A percentile compares a stretch with the other conserved stretches of the same genome.
phyloP scores from a whole-genome alignment of 1,284 basidiomycete genomes.

The Paramarasmius palmivorus region DNA sequence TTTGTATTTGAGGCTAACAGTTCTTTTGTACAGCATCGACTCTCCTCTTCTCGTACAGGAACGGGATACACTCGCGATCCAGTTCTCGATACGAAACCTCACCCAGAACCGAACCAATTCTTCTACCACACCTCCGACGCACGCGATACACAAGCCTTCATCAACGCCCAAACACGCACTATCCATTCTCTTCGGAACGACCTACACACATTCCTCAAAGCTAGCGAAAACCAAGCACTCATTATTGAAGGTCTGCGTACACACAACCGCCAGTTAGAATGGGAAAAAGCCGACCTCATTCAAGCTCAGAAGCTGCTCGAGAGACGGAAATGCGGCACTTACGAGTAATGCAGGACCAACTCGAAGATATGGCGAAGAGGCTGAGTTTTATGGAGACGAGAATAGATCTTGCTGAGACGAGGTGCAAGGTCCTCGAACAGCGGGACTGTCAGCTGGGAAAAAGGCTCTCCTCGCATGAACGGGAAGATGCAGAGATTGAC shows the following conservation, averaged over 20 bases:
- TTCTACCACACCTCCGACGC: neutral
- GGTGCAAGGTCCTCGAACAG: neutral
- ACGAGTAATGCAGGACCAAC: neutral
- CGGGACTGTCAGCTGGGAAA: neutral
- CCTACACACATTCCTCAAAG: neutral
- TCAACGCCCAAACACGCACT: neutral
- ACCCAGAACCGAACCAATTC: neutral
- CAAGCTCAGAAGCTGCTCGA: neutral
- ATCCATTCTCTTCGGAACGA: neutral
- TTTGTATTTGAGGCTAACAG: too few species aligned
- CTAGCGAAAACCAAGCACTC: neutral
- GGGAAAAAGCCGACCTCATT: slow-evolving; percentile 2
- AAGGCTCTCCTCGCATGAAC: neutral
- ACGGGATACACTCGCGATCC: neutral
- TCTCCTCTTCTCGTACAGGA: too few species aligned
- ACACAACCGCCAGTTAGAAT: slow-evolving; percentile 1
- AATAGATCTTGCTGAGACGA: slow-evolving; percentile 1
- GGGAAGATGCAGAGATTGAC: neutral
- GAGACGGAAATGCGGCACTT: neutral
- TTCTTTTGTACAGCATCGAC: too few species aligned
- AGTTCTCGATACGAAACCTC: neutral
- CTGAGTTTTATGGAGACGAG: neutral
- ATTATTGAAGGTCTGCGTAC: slow-evolving; percentile 1
- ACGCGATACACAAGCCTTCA: neutral
- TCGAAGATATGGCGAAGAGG: neutral